These are phyloP conservation scores for Tarenaya hassleriana DNA, from an alignment of 345 rosid genomes.

Conservation along the genomic window DNA sequence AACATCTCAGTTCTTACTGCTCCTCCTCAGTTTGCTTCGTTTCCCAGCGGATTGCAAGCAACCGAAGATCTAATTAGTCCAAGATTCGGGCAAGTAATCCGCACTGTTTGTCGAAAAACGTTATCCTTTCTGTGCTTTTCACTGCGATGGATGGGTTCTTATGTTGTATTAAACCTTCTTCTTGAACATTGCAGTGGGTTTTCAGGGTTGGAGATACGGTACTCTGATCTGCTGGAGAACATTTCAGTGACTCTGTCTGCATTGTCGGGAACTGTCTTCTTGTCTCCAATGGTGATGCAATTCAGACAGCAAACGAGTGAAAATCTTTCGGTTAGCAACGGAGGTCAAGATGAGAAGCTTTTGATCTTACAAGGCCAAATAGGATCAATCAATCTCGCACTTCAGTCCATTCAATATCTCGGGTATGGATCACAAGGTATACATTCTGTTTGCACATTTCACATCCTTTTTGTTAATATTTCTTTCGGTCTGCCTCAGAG, in stretches of 20 bases:
- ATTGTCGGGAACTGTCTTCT: conserved; percentile 41
- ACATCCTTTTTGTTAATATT: background rate
- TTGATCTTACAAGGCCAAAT: conserved; percentile 55
- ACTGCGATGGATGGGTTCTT: too few species aligned
- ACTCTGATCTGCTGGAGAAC: conserved; percentile 58
- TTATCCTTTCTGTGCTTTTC: background rate
- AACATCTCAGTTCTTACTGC: conserved; percentile 52
- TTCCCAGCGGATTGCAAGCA: conserved; percentile 61
- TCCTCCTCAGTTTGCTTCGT: conserved; percentile 76
- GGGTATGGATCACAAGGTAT: conserved; percentile 44
- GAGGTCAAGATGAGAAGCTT: conserved; percentile 34
- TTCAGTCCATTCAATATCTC: conserved; percentile 68
- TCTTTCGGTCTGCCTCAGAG: conserved; percentile 33
- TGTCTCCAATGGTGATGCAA: conserved; percentile 65
- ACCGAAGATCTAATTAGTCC: conserved; percentile 74
- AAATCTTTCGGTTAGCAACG: conserved; percentile 40
- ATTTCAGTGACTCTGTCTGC: conserved; percentile 62
- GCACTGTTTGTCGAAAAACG: background rate
- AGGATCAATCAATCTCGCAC: conserved; percentile 62
- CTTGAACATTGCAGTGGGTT: conserved; percentile 50
- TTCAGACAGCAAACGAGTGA: conserved; percentile 52
- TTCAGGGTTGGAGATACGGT: conserved; percentile 57
- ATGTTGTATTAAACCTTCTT: background rate
- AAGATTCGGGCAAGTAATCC: conserved; percentile 47
- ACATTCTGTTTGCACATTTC: background rate